Evolutionary conservation across 768 basidiomycete genomes (phyloP), one percentile per base, ranked within the genome.

Genomic region (Russula vinacea): DNA sequence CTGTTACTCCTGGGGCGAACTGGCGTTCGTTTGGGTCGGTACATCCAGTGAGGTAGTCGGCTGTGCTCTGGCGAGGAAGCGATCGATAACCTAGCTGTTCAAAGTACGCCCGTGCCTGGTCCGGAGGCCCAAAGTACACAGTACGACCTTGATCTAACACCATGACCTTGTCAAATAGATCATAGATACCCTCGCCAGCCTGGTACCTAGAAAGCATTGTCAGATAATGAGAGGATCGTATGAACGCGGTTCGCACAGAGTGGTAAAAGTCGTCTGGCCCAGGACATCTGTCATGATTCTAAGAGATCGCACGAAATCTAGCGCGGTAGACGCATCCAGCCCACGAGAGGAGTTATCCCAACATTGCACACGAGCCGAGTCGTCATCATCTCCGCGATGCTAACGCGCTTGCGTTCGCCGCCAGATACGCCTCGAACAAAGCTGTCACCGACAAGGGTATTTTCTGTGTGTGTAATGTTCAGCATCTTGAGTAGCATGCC

Each of bases 271-370:
- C 0, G 90, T 88, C 73, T 87, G 86, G 10, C 87, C 84, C 16
- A 88, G 80, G 17, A 92, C 76, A 71, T 96, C 93, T 13, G 94
- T 94, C 81, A 92, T 85, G 45, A 94, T 78, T 22, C 93, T 81
- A 55, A 96, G 77, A 55, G 87, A 86, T 75, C 86, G 90, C 60
- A 83, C 84, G 68, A 93, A 95, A 71, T 96, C 94, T 45, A 94
- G 78, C 0, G 93, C 93, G 14, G 93, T 95, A 5, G 90, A 92
- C 0, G 93, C 91, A 67, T 92, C 90, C 57, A 92, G 76, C 24
- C 91, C 90, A 61, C 88, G 80, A 11, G 92, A 93, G 0, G 87
- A 87, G 74, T 89, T 92, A 73, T 93, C 90, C 88, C 90, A 93
- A 64, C 85, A 86, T 68, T 92, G 87, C 5, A 93, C 83, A 35